phyloP scores from a whole-genome alignment of 305 asterid species.

The Withania somnifera region DNA sequence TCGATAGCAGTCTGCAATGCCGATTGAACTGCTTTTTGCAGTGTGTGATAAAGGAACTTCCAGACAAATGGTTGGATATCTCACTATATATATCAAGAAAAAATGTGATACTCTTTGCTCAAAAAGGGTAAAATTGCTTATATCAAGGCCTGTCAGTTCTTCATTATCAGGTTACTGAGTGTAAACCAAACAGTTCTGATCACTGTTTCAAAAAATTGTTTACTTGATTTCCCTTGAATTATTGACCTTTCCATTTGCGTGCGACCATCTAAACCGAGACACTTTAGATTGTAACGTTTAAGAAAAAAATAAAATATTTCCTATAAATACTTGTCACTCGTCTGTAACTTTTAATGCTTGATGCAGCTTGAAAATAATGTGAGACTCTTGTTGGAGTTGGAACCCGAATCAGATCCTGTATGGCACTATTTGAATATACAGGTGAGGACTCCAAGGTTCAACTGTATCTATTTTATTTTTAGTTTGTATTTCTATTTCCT shows the following conservation, averaged over 20 bases:
- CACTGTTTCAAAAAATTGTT: background rate
- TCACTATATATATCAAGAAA: background rate
- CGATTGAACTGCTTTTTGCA: background rate
- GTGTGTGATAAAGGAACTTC: background rate
- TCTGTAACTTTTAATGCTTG: constrained; percentile 19
- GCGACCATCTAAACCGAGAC: background rate
- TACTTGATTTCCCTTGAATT: background rate
- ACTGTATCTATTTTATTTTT: background rate
- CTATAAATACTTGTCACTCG: background rate
- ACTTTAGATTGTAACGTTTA: background rate
- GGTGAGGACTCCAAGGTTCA: constrained; percentile 34
- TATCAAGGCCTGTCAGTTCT: background rate
- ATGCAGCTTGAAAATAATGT: constrained; percentile 93
- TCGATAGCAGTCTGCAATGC: background rate
- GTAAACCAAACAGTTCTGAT: background rate
- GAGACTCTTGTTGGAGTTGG: constrained; percentile 91
- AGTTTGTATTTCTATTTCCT: background rate
- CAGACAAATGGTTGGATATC: background rate
- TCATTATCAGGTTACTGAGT: background rate
- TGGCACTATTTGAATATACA: constrained; percentile 86
- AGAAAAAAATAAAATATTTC: background rate
- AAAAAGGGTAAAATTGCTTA: background rate
- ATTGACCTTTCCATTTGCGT: background rate
- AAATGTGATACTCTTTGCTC: background rate
- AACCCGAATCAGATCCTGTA: constrained; percentile 94